Conservation (phyloP, 2,329 filamentous ascomycete genomes). For the Diplodia mutila region DNA sequence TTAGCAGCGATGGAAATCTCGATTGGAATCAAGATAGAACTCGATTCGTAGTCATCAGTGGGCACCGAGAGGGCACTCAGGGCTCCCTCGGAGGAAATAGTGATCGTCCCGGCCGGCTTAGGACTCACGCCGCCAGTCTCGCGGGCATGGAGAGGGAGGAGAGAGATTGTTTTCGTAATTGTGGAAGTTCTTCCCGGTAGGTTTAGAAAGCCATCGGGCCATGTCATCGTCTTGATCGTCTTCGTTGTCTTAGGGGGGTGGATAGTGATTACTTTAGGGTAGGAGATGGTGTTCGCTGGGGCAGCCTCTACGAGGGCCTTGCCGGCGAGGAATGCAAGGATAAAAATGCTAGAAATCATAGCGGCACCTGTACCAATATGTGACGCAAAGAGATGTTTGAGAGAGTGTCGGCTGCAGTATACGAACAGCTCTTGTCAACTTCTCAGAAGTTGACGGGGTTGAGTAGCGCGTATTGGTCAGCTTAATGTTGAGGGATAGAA, state of each 20-base stretch:
- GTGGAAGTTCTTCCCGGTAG: not conserved
- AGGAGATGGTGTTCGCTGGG: not conserved
- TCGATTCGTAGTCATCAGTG: not conserved
- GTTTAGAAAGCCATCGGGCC: not conserved
- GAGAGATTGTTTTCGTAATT: not conserved
- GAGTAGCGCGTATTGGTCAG: no score
- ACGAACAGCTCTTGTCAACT: not conserved
- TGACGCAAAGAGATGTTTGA: no score
- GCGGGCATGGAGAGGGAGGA: not conserved
- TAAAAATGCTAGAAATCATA: not conserved
- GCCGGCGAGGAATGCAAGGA: slow-evolving; percentile 2
- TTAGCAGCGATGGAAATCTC: not conserved
- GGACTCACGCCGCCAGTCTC: not conserved
- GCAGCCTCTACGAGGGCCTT: not conserved
- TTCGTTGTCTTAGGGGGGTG: not conserved
- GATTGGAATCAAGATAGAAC: not conserved
- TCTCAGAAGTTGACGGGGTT: not conserved
- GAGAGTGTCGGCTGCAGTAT: not conserved
- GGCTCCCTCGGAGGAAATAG: not conserved
- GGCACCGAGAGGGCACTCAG: not conserved
- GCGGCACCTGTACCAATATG: no score
- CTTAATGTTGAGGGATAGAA: no score
- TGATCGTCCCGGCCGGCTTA: not conserved
- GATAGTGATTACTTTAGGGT: slow-evolving; percentile 4
- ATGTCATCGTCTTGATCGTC: not conserved